Evolutionary conservation across 2,329 filamentous ascomycete species (phyloP).

Genomic region (Rhinocladiella similis): DNA sequence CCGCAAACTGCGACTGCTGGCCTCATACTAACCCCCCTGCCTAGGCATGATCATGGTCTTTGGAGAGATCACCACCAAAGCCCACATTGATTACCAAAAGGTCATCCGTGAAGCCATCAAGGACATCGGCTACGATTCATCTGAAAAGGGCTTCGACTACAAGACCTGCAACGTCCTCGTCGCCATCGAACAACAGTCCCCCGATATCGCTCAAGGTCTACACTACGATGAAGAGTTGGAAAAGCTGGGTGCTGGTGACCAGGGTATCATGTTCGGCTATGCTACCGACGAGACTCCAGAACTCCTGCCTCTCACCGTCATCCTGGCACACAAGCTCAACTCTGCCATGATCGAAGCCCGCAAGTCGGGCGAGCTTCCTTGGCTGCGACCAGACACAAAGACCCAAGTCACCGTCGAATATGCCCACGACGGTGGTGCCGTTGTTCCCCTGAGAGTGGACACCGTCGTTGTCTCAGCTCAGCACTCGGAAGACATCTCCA

Average conservation of each 20-base stretch:
- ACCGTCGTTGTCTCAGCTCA: conserved; percentile 96
- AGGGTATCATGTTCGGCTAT: conserved; percentile 99
- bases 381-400: conserved; percentile 98
- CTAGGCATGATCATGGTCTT: conserved; percentile 92
- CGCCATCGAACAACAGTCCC: conserved; percentile 98
- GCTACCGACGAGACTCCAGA: conserved; percentile 98
- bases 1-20: neutral
- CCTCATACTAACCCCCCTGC: conserved; percentile 4
- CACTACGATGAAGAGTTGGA: conserved; percentile 97
- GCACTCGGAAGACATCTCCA: conserved; percentile 84
- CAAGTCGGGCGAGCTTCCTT: conserved; percentile 81
- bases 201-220: conserved; percentile 98
- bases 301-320: conserved; percentile 89
- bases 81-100: conserved; percentile 95
- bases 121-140: conserved; percentile 98
- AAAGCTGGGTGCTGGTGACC: conserved; percentile 97
- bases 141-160: conserved; percentile 98
- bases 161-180: conserved; percentile 99
- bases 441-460: conserved; percentile 89
- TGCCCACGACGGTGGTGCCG: conserved; percentile 91
- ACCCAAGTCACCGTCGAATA: conserved; percentile 99
- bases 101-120: conserved; percentile 92
- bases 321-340: conserved; percentile 96
- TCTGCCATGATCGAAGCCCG: conserved; percentile 88
- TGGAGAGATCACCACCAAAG: conserved; percentile 97